Evolutionary conservation across 345 rosid genomes (phyloP).

Genomic region (Gossypium anomalum): DNA sequence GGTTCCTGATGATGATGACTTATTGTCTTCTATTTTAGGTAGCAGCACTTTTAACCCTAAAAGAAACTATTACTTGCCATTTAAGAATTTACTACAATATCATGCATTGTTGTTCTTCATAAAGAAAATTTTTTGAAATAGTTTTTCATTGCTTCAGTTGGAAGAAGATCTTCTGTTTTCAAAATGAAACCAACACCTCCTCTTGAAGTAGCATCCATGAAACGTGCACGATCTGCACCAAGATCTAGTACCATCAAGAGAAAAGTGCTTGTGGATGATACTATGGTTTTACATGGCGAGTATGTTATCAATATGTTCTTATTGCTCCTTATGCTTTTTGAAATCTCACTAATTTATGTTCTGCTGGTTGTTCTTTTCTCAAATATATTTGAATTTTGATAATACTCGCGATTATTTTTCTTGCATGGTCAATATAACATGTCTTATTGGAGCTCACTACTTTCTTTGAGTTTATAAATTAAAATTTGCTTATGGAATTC

Average conservation of each 20-base stretch:
- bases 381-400: background rate
- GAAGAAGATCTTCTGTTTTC: slow-evolving; percentile 71
- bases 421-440: background rate
- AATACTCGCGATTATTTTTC: background rate
- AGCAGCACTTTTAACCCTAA: slow-evolving; percentile 14
- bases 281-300: slow-evolving; percentile 98
- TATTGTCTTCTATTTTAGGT: slow-evolving; percentile 96
- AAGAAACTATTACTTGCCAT: background rate
- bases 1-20: slow-evolving; percentile 90
- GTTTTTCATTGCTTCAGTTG: slow-evolving; percentile 45
- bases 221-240: slow-evolving; percentile 54
- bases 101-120: background rate
- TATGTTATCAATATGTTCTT: slow-evolving; percentile 40
- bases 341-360: background rate
- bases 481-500: background rate
- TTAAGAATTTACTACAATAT: background rate
- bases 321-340: background rate
- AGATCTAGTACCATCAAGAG: slow-evolving; percentile 66
- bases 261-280: slow-evolving; percentile 91
- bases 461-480: background rate
- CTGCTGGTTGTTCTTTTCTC: background rate
- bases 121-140: background rate
- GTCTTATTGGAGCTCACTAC: background rate
- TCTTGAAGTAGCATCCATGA: slow-evolving; percentile 52
- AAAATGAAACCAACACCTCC: slow-evolving; percentile 76